Base-by-base conservation (phyloP, 768 basidiomycete genomes). In the Antrodiella citrinella region DNA sequence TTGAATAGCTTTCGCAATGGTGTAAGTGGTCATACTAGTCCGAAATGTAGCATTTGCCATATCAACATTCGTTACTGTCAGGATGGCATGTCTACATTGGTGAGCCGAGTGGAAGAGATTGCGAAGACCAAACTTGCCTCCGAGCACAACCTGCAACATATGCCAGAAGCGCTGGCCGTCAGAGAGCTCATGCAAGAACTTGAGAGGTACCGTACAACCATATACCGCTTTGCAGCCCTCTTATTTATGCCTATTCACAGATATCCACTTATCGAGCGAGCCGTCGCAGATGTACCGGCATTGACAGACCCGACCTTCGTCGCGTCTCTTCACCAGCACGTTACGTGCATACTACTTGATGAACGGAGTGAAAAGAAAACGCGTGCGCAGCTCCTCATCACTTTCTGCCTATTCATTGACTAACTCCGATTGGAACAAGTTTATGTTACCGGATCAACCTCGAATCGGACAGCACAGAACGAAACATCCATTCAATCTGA, bases 181-280 rank as follows among this genome's bases (percentile, higher is more conserved):
- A 68, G 73, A 50, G 85, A 86, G 55, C 65, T 89, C 12, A 74
- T 82, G 69, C 82, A 85, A 44, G 84, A 89, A 59, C 69, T 88
- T 23, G 82, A 86, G 63, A 75, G 84, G 85, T 80, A 47, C 55
- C 67, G 44, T 18, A 26, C 47, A 18, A n/a, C 5, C 5, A 13
- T 38, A 2, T 11, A 44, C 20, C 47, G n/a, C 46, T 44, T 50
- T 24, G 3, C 26, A 30, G 26, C 44, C 35, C 44, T 47, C 30
- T 26, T 3, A 24, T 43, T 26, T 24, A 20, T 43, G 44, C 45
- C 30, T 19, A 26, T 42, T 20, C 3, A 9, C 22, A 85, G 84
- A 51, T 84, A 80, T 62, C 82, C 83, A 15, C 67, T 84, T 22
- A 72, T 85, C 23, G 82, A 84, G 53, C 78, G 82, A 15, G 80